A percentile compares a stretch with the other conserved stretches of the same genome.
Evolutionary conservation across 2,329 filamentous ascomycete species (phyloP).

Genomic region (Paracorniculantispora psalliotae): DNA sequence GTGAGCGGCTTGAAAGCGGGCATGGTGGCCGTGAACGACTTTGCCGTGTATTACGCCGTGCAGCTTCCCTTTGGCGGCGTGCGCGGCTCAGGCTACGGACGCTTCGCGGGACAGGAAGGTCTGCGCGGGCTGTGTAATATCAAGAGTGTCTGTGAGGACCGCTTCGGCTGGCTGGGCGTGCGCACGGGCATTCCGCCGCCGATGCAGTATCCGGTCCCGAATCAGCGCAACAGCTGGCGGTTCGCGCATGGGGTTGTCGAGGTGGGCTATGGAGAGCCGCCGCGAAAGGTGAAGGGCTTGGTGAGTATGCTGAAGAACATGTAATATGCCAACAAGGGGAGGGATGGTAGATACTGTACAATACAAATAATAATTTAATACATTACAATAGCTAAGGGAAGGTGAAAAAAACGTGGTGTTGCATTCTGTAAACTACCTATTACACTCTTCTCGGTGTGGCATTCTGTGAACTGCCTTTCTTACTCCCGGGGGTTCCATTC

Average conservation of each 20-base stretch:
- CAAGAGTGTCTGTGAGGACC: slow-evolving; percentile 81
- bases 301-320: slow-evolving; percentile 39
- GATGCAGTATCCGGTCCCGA: slow-evolving; percentile 73
- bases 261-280: slow-evolving; percentile 49
- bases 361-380: slow-evolving; percentile 4
- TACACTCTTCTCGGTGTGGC: too few relatives aligned
- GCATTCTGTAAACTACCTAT: neutral
- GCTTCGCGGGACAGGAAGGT: slow-evolving; percentile 89
- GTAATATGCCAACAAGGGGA: slow-evolving; percentile 19
- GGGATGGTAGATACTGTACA: neutral
- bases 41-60: slow-evolving; percentile 87
- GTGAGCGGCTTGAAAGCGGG: slow-evolving; percentile 69
- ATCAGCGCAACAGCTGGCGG: slow-evolving; percentile 59
- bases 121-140: slow-evolving; percentile 78
- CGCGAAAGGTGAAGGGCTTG: slow-evolving; percentile 36
- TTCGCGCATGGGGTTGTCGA: slow-evolving; percentile 59
- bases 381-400: neutral
- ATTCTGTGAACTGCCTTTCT: too few relatives aligned
- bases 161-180: slow-evolving; percentile 55
- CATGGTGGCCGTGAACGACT: slow-evolving; percentile 95
- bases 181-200: slow-evolving; percentile 74
- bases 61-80: slow-evolving; percentile 91
- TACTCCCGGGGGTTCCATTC: too few relatives aligned
- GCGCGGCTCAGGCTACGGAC: slow-evolving; percentile 84
- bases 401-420: neutral